Percentiles rank a stretch among this genome's conserved stretches.
Conservation (phyloP, 352 stramenopile species). For the Globisporangium apiculatum region DNA sequence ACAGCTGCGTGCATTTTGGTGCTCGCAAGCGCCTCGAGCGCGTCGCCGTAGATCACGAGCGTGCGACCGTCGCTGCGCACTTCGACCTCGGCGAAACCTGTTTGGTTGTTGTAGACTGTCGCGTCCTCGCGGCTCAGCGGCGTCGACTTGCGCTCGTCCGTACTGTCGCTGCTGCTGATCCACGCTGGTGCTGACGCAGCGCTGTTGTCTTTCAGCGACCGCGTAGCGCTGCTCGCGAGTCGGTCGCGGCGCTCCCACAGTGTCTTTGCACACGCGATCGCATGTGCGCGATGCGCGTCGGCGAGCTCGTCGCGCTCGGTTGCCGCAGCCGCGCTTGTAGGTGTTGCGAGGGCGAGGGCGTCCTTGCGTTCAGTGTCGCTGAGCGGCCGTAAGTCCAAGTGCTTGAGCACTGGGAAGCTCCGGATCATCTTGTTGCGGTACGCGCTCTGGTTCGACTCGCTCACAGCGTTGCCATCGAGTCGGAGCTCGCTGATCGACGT, state of each 20-base stretch:
- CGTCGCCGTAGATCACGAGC: conserved; percentile 60
- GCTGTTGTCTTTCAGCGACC: conserved; percentile 3
- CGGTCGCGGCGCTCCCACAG: conserved; percentile 29
- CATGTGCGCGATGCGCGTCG: conserved; percentile 32
- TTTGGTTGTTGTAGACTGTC: conserved; percentile 38
- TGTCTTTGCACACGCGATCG: conserved; percentile 34
- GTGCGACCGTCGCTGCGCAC: conserved; percentile 62
- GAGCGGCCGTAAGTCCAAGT: conserved; percentile 79
- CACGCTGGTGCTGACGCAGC: conserved; percentile 2
- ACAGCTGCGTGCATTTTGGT: conserved; percentile 43
- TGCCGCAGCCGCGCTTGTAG: conserved; percentile 17
- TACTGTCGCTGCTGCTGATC: conserved; percentile 7
- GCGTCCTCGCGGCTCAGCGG: conserved; percentile 43
- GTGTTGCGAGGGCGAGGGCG: conserved; percentile 20
- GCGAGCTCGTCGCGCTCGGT: conserved; percentile 46
- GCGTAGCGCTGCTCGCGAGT: not conserved
- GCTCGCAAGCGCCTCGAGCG: conserved; percentile 51
- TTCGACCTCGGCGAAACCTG: conserved; percentile 66
- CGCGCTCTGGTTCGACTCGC: conserved; percentile 29
- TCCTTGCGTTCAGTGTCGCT: conserved; percentile 73
- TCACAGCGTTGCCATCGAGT: conserved; percentile 80
- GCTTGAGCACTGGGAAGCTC: conserved; percentile 65
- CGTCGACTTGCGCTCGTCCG: conserved; percentile 27
- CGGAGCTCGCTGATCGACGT: conserved; percentile 77
- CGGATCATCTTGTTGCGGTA: conserved; percentile 72